Conservation (phyloP, 2,329 filamentous ascomycete species). For the Scortechinia acanthostroma region DNA sequence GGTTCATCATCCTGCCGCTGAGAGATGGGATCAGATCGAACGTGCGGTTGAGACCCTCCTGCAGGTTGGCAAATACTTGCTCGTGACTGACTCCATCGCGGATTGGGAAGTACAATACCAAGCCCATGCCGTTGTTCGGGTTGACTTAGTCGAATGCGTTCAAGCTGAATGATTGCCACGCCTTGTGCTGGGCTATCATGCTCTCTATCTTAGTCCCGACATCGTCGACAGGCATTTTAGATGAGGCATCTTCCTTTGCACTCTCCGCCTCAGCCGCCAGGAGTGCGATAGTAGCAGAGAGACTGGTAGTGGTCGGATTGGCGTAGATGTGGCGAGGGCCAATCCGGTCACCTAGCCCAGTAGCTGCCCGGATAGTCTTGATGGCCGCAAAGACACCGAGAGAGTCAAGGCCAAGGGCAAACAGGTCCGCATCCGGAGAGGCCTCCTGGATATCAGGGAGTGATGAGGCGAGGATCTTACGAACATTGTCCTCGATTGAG, state of each 20-base stretch:
- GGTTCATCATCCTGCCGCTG: slow-evolving; percentile 20
- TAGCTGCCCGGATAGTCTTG: slow-evolving; percentile 17
- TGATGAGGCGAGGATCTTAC: slow-evolving; percentile 9
- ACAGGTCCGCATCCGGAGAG: slow-evolving; percentile 12
- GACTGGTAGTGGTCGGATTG: slow-evolving; percentile 15
- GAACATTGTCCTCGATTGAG: slow-evolving; percentile 10
- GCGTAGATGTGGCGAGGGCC: slow-evolving; percentile 23
- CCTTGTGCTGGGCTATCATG: no score
- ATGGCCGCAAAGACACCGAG: slow-evolving; percentile 15
- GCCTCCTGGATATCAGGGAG: slow-evolving; percentile 9
- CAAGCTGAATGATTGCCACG: slow-evolving; percentile 16
- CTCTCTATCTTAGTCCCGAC: no score
- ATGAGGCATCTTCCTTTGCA: slow-evolving; percentile 7
- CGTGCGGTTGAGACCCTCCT: slow-evolving; percentile 20
- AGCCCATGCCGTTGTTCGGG: slow-evolving; percentile 18
- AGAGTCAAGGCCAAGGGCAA: slow-evolving; percentile 18
- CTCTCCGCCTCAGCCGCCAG: slow-evolving; percentile 8
- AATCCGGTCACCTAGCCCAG: slow-evolving; percentile 16
- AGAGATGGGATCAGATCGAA: slow-evolving; percentile 24
- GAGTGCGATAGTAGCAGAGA: slow-evolving; percentile 12
- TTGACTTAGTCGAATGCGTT: slow-evolving; percentile 22
- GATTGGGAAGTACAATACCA: slow-evolving; percentile 23
- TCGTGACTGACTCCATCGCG: slow-evolving; percentile 12
- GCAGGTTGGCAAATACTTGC: slow-evolving; percentile 18
- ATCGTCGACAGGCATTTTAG: no score